Evolutionary conservation across 768 basidiomycete genomes (phyloP), one percentile per base, ranked within the genome.

Genomic region (Suillus alpinus): DNA sequence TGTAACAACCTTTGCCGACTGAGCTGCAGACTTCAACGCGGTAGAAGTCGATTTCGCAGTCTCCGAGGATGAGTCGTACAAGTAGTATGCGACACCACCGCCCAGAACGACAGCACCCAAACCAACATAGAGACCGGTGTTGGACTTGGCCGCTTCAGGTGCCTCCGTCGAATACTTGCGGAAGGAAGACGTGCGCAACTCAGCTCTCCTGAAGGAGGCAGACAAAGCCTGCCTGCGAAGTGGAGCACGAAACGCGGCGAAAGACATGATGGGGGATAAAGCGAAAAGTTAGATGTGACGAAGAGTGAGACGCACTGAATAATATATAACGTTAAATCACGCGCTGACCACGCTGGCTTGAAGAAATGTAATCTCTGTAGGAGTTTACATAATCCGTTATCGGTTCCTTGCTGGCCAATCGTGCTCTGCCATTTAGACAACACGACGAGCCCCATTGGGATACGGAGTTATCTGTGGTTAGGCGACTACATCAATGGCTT

Each of bases 41-140:
- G 85, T 82, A 29, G 76, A 76, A 14, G 84, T 80, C 56, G 83
- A 79, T 67, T 79, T 80, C 5, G 80, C 78, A 10, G 81, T 71
- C 55, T 85, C 81, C 36, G 76, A 70, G 20, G 73, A 66, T 36
- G 78, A 80, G 60, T 77, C 75, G 73, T 80, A 84, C 64, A 81
- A 71, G 70, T 86, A 89, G 76, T 85, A 91, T 55, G 84, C 88
- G 12, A 82, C 78, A 47, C 86, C 88, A 58, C 82, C 86, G 55
- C 78, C 80, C 46, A 80, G 79, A 20, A 77, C 83, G 46, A 81
- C 85, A 61, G 83, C 83, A 67, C 85, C 89, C 32, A 89, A 72
- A 53, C 86, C 86, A 43, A 83, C 71, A 69, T 81, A 87, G 56
- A 92, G 79, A 23, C 73, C 78, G 23, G 78, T 80, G 72, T 82